Evolutionary conservation across 2,329 filamentous ascomycete species (phyloP).

Genomic region (Hymenoscyphus salicellus): DNA sequence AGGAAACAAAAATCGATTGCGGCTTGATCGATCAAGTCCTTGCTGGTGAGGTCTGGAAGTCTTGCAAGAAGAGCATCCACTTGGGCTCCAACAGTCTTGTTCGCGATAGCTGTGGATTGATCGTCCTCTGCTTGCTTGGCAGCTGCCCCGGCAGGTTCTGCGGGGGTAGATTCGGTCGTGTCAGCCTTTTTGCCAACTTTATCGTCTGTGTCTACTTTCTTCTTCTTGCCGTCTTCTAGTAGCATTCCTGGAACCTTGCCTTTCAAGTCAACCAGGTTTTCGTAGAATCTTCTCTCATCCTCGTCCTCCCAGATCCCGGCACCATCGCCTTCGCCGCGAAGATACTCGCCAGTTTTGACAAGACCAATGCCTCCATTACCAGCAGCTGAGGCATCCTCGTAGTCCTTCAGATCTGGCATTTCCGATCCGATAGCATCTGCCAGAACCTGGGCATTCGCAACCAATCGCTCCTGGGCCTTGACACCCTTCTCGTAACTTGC

Average conservation of each 20-base stretch:
- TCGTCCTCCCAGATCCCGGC: conserved; percentile 98
- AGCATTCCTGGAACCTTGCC: conserved; percentile 93
- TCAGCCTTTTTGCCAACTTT: conserved; percentile 74
- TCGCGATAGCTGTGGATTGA: conserved; percentile 88
- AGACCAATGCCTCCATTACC: conserved; percentile 81
- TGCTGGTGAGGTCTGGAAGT: conserved; percentile 86
- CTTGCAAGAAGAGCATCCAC: conserved; percentile 86
- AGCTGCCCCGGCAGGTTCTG: conserved; percentile 42
- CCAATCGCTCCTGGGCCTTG: conserved; percentile 86
- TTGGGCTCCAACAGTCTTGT: conserved; percentile 96
- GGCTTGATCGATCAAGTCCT: conserved; percentile 86
- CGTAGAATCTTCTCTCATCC: conserved; percentile 95
- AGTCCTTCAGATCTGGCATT: conserved; percentile 89
- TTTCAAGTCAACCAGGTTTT: conserved; percentile 91
- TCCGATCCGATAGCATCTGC: conserved; percentile 85
- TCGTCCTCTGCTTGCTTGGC: conserved; percentile 65
- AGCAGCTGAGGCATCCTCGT: conserved; percentile 64
- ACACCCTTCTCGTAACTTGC: conserved; percentile 91
- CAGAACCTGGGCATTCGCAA: conserved; percentile 85
- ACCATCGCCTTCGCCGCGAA: conserved; percentile 84
- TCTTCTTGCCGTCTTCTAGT: conserved; percentile 92
- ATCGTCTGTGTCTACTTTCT: conserved; percentile 79
- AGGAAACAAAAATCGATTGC: conserved; percentile 97
- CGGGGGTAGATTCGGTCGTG: conserved; percentile 43
- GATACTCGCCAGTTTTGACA: conserved; percentile 89